These are phyloP conservation scores for Leucogyrophana mollusca DNA, from an alignment of 768 basidiomycete species.

Conservation along the genomic window DNA sequence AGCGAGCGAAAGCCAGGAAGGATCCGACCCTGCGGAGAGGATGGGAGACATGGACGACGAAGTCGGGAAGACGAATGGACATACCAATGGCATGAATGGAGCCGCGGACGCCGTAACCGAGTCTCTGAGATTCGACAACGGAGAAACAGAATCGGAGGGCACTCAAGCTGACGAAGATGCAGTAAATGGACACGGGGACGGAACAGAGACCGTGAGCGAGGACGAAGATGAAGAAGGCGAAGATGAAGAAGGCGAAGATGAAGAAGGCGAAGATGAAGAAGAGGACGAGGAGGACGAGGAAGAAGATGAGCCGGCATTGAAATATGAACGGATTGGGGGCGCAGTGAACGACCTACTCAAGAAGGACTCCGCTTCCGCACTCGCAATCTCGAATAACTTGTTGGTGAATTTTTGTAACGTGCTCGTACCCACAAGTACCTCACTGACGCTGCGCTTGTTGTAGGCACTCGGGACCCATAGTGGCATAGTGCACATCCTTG, in stretches of 20 bases:
- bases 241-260: constrained; percentile 21
- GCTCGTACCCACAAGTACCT: neutral
- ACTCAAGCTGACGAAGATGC: no score
- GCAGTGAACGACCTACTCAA: constrained; percentile 72
- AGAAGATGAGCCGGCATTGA: constrained; percentile 89
- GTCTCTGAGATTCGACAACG: no score
- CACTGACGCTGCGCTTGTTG: no score
- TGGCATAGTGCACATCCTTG: constrained; percentile 88
- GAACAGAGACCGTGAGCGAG: neutral
- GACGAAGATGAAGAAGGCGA: constrained; percentile 18
- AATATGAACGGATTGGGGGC: constrained; percentile 83
- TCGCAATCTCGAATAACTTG: constrained; percentile 70
- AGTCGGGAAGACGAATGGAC: no score
- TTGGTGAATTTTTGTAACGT: constrained; percentile 45
- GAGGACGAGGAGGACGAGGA: constrained; percentile 68
- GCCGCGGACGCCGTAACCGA: no score
- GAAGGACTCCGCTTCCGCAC: constrained; percentile 86
- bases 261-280: constrained; percentile 43
- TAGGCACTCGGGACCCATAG: constrained; percentile 92
- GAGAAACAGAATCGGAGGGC: no score
- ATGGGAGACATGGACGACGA: no score
- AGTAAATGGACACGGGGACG: no score
- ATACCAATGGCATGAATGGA: no score
- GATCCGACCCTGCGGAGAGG: no score
- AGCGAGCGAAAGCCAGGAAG: no score